Percentiles rank a stretch among this genome's conserved stretches.
phyloP scores from a whole-genome alignment of 2,329 filamentous ascomycete species.

The Drechslerella coelobrocha region DNA sequence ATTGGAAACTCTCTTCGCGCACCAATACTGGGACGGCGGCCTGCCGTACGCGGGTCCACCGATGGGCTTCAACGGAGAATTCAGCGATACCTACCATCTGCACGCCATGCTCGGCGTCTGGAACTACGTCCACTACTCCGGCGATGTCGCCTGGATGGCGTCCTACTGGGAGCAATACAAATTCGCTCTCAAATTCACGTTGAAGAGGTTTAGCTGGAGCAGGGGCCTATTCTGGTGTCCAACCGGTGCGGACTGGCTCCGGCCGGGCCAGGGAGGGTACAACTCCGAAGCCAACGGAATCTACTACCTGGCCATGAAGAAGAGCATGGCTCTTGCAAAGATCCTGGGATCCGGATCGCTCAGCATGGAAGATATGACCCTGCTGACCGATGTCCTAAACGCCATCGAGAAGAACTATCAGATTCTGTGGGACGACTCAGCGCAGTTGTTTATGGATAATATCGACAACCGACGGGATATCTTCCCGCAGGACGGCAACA shows the following conservation, averaged over 20 bases:
- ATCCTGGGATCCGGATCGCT: conserved; percentile 49
- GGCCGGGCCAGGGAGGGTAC: conserved; percentile 63
- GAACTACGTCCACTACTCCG: conserved; percentile 66
- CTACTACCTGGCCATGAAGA: conserved; percentile 65
- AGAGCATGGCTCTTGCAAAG: conserved; percentile 63
- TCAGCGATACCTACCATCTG: conserved; percentile 66
- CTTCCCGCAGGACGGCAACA: conserved; percentile 68
- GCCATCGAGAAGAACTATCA: conserved; percentile 60
- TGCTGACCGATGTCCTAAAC: conserved; percentile 56
- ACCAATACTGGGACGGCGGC: conserved; percentile 60
- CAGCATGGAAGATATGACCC: conserved; percentile 59
- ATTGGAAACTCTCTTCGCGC: conserved; percentile 61
- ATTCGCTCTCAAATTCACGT: conserved; percentile 56
- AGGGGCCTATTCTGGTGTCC: conserved; percentile 63
- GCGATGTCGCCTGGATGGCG: conserved; percentile 60
- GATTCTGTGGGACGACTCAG: conserved; percentile 62
- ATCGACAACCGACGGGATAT: conserved; percentile 61
- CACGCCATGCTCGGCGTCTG: conserved; percentile 67
- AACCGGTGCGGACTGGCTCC: conserved; percentile 63
- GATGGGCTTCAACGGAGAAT: conserved; percentile 55
- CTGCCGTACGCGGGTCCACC: conserved; percentile 64
- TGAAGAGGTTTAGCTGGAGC: conserved; percentile 55
- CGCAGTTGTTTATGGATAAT: conserved; percentile 66
- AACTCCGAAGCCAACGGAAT: conserved; percentile 65
- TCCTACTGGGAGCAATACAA: conserved; percentile 57